These are phyloP conservation scores for Neurospora crassa DNA, from an alignment of 2,329 filamentous ascomycete species.

Conservation along the genomic window DNA sequence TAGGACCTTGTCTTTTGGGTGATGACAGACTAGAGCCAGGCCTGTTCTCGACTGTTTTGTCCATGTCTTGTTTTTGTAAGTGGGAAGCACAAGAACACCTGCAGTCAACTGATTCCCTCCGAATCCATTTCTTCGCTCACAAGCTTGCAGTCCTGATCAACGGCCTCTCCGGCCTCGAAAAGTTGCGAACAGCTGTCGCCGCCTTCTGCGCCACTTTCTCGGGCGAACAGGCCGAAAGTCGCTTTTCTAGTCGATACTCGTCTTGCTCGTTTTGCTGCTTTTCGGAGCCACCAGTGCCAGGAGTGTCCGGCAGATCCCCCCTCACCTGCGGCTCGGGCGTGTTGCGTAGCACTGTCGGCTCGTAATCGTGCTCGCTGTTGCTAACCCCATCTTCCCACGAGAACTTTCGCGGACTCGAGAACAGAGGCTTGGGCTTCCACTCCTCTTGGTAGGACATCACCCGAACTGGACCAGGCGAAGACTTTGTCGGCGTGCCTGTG, in stretches of 20 bases:
- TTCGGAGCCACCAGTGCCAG: neutral
- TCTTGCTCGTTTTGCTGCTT: neutral
- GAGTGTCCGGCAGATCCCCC: neutral
- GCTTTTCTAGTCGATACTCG: neutral
- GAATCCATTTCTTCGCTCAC: neutral
- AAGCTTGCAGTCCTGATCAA: neutral
- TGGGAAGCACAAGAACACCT: neutral
- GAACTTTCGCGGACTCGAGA: neutral
- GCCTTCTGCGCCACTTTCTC: neutral
- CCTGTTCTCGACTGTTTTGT: neutral
- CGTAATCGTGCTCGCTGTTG: neutral
- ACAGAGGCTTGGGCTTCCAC: neutral
- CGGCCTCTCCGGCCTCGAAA: neutral
- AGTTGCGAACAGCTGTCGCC: neutral
- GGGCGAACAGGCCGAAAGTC: neutral
- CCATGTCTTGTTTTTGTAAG: neutral
- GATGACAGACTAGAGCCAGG: neutral
- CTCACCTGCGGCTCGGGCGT: neutral
- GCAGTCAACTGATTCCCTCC: neutral
- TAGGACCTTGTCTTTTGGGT: neutral
- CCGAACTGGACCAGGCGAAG: neutral
- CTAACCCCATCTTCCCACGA: neutral
- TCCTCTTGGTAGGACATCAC: neutral
- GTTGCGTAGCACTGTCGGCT: neutral
- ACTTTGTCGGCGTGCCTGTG: neutral